phyloP scores from a whole-genome alignment of 805 yeast species.

The Wickerhamiella domercqiae region DNA sequence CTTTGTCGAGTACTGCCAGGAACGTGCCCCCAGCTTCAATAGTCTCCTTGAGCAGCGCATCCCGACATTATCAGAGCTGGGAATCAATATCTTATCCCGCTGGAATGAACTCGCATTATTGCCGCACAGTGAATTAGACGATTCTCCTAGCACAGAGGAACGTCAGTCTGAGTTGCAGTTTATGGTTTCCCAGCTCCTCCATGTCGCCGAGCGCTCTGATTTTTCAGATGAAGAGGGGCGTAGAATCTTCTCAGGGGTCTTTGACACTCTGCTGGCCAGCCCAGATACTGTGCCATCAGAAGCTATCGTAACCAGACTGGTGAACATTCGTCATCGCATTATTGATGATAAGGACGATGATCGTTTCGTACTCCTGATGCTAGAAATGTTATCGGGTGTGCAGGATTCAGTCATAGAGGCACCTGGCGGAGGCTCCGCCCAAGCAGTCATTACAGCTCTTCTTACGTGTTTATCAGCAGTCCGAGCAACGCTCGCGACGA shows the following conservation, averaged over 20 bases:
- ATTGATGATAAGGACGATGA: conserved; percentile 11
- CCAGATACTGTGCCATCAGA: conserved; percentile 37
- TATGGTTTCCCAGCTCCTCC: conserved; percentile 56
- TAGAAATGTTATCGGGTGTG: conserved; percentile 7
- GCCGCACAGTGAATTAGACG: conserved; percentile 13
- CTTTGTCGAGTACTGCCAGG: conserved; percentile 48
- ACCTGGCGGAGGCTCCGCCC: conserved; percentile 4
- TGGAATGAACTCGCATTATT: conserved; percentile 29
- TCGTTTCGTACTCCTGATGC: conserved; percentile 10
- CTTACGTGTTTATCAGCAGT: conserved; percentile 54
- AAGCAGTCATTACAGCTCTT: conserved; percentile 3
- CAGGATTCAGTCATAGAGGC: conserved; percentile 6
- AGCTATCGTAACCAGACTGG: conserved; percentile 31
- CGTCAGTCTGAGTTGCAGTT: conserved; percentile 44
- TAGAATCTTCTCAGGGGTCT: conserved; percentile 48
- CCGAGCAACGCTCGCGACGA: conserved; percentile 51
- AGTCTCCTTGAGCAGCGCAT: conserved; percentile 50
- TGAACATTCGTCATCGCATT: conserved; percentile 45
- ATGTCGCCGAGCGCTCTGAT: conserved; percentile 57
- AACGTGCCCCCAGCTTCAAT: conserved; percentile 32
- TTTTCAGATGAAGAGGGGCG: conserved; percentile 85
- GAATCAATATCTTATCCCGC: conserved; percentile 42
- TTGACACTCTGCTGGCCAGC: conserved; percentile 33
- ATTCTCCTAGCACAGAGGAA: conserved; percentile 18
- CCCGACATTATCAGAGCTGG: conserved; percentile 66